These are phyloP conservation scores for Apophysomyces variabilis DNA, from an alignment of 371 early-diverging fungal species.

Conservation along the genomic window DNA sequence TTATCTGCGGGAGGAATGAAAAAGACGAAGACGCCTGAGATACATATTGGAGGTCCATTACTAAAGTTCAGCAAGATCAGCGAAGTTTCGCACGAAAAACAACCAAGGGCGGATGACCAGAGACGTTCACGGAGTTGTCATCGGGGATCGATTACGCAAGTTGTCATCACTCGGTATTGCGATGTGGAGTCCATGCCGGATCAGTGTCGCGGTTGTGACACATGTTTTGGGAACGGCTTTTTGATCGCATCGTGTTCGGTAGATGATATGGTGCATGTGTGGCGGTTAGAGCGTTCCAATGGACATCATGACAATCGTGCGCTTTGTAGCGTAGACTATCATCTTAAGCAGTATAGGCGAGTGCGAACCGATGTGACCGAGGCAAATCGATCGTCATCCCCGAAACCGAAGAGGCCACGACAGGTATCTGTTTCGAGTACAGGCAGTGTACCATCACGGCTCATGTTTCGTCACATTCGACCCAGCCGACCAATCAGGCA, in stretches of 20 bases:
- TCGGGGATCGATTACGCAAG: constrained; percentile 33
- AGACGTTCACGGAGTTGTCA: constrained; percentile 22
- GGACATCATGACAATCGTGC: constrained; percentile 27
- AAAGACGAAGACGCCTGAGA: constrained; percentile 16
- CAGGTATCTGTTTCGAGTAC: constrained; percentile 8
- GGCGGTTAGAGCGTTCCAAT: constrained; percentile 40
- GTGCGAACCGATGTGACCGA: neutral
- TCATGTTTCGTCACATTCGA: constrained; percentile 12
- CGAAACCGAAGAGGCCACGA: constrained; percentile 11
- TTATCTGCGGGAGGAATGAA: constrained; percentile 30
- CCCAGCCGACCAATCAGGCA: constrained; percentile 1
- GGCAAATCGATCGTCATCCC: neutral
- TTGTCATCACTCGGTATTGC: constrained; percentile 36
- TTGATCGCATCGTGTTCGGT: constrained; percentile 38
- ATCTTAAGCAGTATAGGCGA: constrained; percentile 24
- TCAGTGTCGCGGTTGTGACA: constrained; percentile 34
- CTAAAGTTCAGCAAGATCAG: constrained; percentile 26
- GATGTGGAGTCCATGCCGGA: constrained; percentile 33
- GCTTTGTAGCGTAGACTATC: constrained; percentile 34
- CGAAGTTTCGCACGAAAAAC: constrained; percentile 1
- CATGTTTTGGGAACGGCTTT: constrained; percentile 41
- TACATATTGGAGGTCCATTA: constrained; percentile 22
- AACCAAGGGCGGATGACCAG: neutral
- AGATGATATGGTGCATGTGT: constrained; percentile 40
- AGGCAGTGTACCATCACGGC: constrained; percentile 8